phyloP scores from a whole-genome alignment of 768 basidiomycete genomes.

The Collybia sordida region DNA sequence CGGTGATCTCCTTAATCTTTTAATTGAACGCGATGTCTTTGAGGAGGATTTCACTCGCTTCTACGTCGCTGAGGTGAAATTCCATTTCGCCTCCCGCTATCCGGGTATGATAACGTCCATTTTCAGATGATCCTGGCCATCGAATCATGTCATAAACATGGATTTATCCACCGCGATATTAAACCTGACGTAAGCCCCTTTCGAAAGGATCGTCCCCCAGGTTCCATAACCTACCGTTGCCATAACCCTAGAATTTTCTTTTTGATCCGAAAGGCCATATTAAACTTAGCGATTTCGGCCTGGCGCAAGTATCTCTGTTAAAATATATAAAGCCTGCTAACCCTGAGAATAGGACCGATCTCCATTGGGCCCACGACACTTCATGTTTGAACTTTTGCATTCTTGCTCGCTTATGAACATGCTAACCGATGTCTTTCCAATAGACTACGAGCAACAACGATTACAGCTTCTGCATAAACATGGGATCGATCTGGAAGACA shows the following conservation, averaged over 20 bases:
- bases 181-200: constrained; percentile 76
- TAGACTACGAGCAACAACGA: constrained; percentile 95
- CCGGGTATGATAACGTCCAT: constrained; percentile 13
- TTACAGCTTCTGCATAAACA: constrained; percentile 86
- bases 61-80: constrained; percentile 86
- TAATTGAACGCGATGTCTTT: constrained; percentile 90
- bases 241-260: constrained; percentile 78
- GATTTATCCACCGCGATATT: constrained; percentile 98
- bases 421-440: constrained; percentile 15
- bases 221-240: constrained; percentile 14
- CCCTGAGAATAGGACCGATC: constrained; percentile 62
- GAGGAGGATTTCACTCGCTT: constrained; percentile 90
- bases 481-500: constrained; percentile 92
- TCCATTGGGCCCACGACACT: constrained; percentile 97
- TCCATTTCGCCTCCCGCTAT: constrained; percentile 10
- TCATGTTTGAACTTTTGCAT: constrained; percentile 53
- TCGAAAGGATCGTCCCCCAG: constrained; percentile 17
- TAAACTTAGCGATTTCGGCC: constrained; percentile 92
- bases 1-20: constrained; percentile 92
- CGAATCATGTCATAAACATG: constrained; percentile 89
- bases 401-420: constrained; percentile 4
- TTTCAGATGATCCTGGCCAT: constrained; percentile 89
- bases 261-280: constrained; percentile 94
- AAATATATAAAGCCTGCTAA: constrained; percentile 2
- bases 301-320: constrained; percentile 68